Evolutionary conservation across 768 basidiomycete species (phyloP).

Genomic region (Megacollybia marginata): DNA sequence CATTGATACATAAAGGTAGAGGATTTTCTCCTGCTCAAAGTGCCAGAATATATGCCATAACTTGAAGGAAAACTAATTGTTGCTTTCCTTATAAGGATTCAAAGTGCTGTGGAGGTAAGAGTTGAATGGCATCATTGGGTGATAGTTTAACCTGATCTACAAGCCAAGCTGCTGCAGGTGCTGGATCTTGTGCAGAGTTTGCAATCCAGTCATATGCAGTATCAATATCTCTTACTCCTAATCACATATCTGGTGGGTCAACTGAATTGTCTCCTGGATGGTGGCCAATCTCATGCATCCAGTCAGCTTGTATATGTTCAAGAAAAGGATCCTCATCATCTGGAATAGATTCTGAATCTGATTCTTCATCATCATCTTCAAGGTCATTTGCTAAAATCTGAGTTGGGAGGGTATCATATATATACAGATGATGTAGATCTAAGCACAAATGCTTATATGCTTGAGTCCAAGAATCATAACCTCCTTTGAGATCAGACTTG

Average conservation of each 20-base stretch:
- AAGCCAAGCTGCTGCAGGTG: slow-evolving; percentile 10
- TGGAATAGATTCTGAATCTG: slow-evolving; percentile 9
- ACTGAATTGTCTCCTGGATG: slow-evolving; percentile 10
- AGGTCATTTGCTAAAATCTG: background rate
- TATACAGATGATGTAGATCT: slow-evolving; percentile 1
- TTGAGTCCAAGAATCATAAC: slow-evolving; percentile 4
- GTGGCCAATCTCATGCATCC: slow-evolving; percentile 15
- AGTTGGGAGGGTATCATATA: slow-evolving; percentile 3
- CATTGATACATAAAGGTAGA: slow-evolving; percentile 12
- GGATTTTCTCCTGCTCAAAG: slow-evolving; percentile 3
- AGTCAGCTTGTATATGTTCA: slow-evolving; percentile 10
- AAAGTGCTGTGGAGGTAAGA: slow-evolving; percentile 9
- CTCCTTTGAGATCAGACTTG: background rate
- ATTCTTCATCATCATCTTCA: background rate
- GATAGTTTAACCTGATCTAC: slow-evolving; percentile 11
- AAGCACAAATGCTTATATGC: slow-evolving; percentile 8
- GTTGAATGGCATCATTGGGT: slow-evolving; percentile 15
- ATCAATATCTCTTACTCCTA: slow-evolving; percentile 14
- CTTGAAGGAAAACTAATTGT: slow-evolving; percentile 6
- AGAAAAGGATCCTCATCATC: slow-evolving; percentile 1
- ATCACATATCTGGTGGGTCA: slow-evolving; percentile 5
- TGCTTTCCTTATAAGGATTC: slow-evolving; percentile 6
- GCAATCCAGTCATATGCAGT: slow-evolving; percentile 15
- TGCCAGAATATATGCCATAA: slow-evolving; percentile 9
- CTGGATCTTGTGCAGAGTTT: slow-evolving; percentile 4